These are phyloP conservation scores for Galerina marginata DNA, from an alignment of 768 basidiomycete genomes.

Conservation along the genomic window DNA sequence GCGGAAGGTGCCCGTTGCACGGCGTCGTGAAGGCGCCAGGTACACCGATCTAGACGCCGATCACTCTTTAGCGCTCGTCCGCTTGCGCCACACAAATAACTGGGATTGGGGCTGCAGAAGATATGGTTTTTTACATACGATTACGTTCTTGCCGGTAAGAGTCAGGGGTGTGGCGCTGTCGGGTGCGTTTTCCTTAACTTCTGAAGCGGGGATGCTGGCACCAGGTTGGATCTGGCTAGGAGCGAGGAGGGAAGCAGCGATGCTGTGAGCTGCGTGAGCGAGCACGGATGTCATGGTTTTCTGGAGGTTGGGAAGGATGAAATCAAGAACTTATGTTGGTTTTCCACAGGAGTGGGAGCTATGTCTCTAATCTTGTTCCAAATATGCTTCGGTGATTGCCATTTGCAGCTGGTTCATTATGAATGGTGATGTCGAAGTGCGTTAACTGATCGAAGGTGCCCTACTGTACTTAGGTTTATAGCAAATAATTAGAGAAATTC, in stretches of 20 bases:
- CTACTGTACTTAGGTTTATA: too few species aligned
- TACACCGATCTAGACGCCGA: conserved; percentile 60
- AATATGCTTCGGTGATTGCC: background rate
- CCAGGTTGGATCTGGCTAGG: conserved; percentile 55
- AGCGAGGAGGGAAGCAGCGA: conserved; percentile 54
- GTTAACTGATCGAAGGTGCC: too few species aligned
- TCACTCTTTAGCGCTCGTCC: background rate
- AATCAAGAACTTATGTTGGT: background rate
- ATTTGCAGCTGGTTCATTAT: background rate
- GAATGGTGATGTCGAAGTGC: too few species aligned
- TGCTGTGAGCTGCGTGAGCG: conserved; percentile 58
- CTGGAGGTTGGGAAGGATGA: background rate
- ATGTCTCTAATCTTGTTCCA: background rate
- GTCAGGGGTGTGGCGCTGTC: conserved; percentile 46
- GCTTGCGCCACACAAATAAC: background rate
- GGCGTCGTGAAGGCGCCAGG: conserved; percentile 81
- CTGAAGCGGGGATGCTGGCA: conserved; percentile 49
- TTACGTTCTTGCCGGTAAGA: conserved; percentile 64
- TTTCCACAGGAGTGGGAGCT: background rate
- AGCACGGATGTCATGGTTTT: conserved; percentile 54
- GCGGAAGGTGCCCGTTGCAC: conserved; percentile 67
- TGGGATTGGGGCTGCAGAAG: too few species aligned
- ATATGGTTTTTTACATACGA: conserved; percentile 46
- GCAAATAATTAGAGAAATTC: too few species aligned
- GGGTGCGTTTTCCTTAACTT: conserved; percentile 66